Evolutionary conservation across 352 stramenopile genomes (phyloP).

Genomic region (Phytophthora fragariae): DNA sequence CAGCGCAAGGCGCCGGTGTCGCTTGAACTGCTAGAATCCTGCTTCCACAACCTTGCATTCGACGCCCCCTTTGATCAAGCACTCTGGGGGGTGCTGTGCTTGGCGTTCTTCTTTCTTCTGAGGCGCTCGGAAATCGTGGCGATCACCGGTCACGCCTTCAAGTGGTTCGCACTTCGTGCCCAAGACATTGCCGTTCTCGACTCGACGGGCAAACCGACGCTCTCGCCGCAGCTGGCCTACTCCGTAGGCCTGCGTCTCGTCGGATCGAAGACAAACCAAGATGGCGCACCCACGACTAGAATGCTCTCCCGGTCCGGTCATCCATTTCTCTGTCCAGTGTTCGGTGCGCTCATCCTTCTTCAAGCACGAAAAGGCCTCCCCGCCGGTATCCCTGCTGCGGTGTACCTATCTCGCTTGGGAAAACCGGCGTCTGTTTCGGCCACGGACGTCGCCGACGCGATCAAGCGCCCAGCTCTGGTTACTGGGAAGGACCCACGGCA

Average conservation of each 20-base stretch:
- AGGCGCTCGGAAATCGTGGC: constrained; percentile 7
- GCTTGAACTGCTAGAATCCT: no score
- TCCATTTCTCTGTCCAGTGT: constrained; percentile 12
- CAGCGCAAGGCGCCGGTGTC: no score
- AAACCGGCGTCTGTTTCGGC: neutral
- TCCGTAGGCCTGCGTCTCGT: constrained; percentile 12
- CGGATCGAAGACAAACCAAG: constrained; percentile 10
- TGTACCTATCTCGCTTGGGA: neutral
- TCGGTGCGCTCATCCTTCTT: constrained; percentile 1
- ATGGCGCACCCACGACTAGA: neutral
- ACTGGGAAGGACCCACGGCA: no score
- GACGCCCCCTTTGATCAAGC: no score
- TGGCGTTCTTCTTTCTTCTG: constrained; percentile 19
- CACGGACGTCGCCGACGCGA: no score
- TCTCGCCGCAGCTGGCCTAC: no score
- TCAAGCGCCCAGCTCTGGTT: no score
- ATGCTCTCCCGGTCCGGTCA: constrained; percentile 14
- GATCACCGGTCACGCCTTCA: neutral
- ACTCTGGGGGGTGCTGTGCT: constrained; percentile 11
- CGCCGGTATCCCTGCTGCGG: neutral
- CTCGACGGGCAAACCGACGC: neutral
- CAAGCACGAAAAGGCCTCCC: neutral
- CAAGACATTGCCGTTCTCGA: constrained; percentile 1
- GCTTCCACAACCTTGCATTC: no score
- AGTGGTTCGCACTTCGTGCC: constrained; percentile 11